Conservation (phyloP, 139 green algal species). For the Chlamydomonas schloesseri region DNA sequence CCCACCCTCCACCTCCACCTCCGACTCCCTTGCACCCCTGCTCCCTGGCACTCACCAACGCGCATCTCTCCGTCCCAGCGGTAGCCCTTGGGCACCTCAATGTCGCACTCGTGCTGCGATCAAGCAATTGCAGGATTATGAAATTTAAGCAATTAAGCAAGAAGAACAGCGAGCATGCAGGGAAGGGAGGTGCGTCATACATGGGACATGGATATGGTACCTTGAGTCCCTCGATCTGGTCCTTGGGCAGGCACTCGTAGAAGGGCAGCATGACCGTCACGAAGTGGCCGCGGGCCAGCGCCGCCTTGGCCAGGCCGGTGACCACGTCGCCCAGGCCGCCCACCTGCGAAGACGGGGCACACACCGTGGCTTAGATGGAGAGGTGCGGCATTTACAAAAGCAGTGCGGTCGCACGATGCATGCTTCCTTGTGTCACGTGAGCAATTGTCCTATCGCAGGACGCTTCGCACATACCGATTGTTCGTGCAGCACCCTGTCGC, state of each 20-base stretch:
- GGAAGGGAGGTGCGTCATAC: too few relatives aligned
- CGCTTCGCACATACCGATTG: too few relatives aligned
- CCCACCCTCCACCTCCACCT: neutral
- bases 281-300: slow-evolving; percentile 74
- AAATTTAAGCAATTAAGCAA: too few relatives aligned
- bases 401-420: too few relatives aligned
- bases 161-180: too few relatives aligned
- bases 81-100: slow-evolving; percentile 84
- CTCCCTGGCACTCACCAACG: slow-evolving; percentile 21
- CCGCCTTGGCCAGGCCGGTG: slow-evolving; percentile 80
- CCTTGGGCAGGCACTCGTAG: slow-evolving; percentile 88
- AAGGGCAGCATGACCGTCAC: slow-evolving; percentile 90
- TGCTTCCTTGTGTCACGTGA: too few relatives aligned
- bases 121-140: too few relatives aligned
- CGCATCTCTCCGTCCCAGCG: slow-evolving; percentile 80
- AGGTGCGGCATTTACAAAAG: too few relatives aligned
- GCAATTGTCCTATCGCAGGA: too few relatives aligned
- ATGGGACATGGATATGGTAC: too few relatives aligned
- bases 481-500: too few relatives aligned
- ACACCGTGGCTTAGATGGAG: too few relatives aligned
- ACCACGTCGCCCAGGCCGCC: slow-evolving; percentile 97
- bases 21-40: neutral
- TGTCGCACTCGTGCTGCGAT: slow-evolving; percentile 80
- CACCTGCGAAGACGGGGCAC: slow-evolving; percentile 63
- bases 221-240: slow-evolving; percentile 75